Evolutionary conservation across 805 yeast genomes (phyloP).

Genomic region (Candida ortonii): DNA sequence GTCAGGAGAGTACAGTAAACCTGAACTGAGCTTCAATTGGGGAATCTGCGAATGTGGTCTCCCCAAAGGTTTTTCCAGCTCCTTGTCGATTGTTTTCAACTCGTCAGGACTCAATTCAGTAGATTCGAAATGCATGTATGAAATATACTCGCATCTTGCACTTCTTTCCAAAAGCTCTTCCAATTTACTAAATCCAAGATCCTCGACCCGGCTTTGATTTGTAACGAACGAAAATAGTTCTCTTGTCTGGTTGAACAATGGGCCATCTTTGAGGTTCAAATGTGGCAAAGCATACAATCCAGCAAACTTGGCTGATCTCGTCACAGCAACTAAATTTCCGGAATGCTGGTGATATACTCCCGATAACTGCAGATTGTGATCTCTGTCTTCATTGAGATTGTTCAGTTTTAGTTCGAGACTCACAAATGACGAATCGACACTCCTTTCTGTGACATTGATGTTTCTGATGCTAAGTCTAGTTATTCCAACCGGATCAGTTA

Average conservation of each 20-base stretch:
- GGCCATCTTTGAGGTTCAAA: conserved; percentile 39
- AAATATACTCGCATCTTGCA: conserved; percentile 64
- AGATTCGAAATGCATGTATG: conserved; percentile 67
- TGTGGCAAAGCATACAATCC: conserved; percentile 64
- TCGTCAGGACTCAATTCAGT: conserved; percentile 53
- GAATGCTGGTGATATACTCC: conserved; percentile 67
- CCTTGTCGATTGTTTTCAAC: conserved; percentile 64
- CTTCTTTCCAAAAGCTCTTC: conserved; percentile 33
- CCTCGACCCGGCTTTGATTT: conserved; percentile 40
- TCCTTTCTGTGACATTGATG: conserved; percentile 8
- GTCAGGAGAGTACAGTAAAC: conserved; percentile 80
- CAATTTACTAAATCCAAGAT: conserved; percentile 37
- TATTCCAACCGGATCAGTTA: conserved; percentile 28
- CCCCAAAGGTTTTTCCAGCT: conserved; percentile 71
- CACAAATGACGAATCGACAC: conserved; percentile 34
- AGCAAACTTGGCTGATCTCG: conserved; percentile 62
- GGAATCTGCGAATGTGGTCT: conserved; percentile 68
- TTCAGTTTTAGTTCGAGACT: conserved; percentile 30
- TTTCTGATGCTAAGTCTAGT: conserved; percentile 21
- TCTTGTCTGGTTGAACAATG: conserved; percentile 44
- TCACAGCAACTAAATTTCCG: conserved; percentile 58
- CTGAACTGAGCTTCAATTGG: conserved; percentile 47
- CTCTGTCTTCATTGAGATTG: conserved; percentile 48
- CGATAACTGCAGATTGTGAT: conserved; percentile 47
- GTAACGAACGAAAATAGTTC: conserved; percentile 41